Base-by-base conservation (phyloP, 805 yeast genomes). In the Danielia oregonensis region DNA sequence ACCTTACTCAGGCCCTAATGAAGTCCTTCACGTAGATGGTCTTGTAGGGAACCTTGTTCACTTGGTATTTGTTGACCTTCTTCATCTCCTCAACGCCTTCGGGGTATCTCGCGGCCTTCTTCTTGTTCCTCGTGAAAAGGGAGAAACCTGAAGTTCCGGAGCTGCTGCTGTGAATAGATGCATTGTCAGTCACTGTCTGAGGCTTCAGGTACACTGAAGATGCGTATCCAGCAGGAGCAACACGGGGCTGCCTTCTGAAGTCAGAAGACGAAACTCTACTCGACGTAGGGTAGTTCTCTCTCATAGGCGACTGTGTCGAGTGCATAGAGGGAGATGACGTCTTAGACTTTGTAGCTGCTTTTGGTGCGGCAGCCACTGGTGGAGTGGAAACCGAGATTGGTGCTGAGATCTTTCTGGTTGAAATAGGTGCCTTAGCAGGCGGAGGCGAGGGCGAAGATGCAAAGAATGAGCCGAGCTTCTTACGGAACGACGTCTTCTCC, bases 51-150 rank as follows among this genome's bases (percentile, higher is more conserved):
- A 42, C 47, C 26, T 48, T 41, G 26, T 45, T 48, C 18, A 61
- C 55, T 12, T 37, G 38, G 39, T 60, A 59, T 40, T 59, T 61
- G 42, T 52, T 52, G 17, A 41, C 48, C 22, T 33, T 42, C 26
- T 37, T 46, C 16, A 39, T 30, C 7, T 39, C 41, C 11, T 17
- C 15, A 14, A 26, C 23, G 29, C 15, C 30, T 28, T 27, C 16
- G 13, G 17, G 16, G 5, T 6, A 7, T 6, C 22, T 12, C 23
- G 32, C 32, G 22, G 25, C 18, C 4, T 24, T 17, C 15, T 17
- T 29, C 17, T 25, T 26, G 11, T 30, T 18, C 13, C 27, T 16
- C 9, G 22, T 6, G 22, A 19, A 19, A 9, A 19, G 22, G 9
- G 22, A 19, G 22, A 19, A 19, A 7, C 22, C 22, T 7, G 22